Conservation (phyloP, 176 grass and related monocot species). For the Eragrostis nindensis region DNA sequence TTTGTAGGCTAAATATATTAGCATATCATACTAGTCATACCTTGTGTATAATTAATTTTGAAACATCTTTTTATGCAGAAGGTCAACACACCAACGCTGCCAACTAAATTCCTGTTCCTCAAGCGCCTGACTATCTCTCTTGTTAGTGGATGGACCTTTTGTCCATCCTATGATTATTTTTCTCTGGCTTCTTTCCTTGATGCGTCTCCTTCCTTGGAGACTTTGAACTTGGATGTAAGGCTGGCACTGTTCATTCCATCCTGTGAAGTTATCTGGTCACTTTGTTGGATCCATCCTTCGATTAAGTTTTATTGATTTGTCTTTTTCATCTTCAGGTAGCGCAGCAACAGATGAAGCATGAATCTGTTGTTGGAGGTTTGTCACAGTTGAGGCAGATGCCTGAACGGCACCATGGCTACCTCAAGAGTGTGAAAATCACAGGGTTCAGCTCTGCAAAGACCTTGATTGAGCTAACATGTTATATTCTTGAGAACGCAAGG, state of each 20-base stretch:
- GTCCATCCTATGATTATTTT: conserved; percentile 25
- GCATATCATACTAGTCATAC: too few species aligned
- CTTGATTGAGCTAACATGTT: background rate
- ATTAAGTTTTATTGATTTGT: background rate
- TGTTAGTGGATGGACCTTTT: too few species aligned
- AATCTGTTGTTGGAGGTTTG: background rate
- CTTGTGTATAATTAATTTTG: too few species aligned
- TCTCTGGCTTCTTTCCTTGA: conserved; percentile 14
- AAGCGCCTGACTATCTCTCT: background rate
- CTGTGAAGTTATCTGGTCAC: background rate
- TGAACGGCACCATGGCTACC: background rate
- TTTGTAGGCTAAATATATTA: too few species aligned
- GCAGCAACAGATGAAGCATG: background rate
- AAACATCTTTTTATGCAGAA: background rate
- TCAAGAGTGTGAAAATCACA: background rate
- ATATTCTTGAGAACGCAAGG: background rate
- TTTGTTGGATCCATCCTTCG: background rate
- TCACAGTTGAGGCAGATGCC: background rate
- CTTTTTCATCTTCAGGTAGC: background rate
- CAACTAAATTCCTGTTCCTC: conserved; percentile 16
- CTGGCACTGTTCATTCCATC: background rate
- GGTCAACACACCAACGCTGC: conserved; percentile 1
- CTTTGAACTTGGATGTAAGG: conserved; percentile 12
- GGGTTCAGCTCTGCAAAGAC: background rate
- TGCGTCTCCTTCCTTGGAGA: conserved; percentile 28